Base-by-base conservation (phyloP, 1,139 yeast genomes). In the Sugiyamaella novakii region DNA sequence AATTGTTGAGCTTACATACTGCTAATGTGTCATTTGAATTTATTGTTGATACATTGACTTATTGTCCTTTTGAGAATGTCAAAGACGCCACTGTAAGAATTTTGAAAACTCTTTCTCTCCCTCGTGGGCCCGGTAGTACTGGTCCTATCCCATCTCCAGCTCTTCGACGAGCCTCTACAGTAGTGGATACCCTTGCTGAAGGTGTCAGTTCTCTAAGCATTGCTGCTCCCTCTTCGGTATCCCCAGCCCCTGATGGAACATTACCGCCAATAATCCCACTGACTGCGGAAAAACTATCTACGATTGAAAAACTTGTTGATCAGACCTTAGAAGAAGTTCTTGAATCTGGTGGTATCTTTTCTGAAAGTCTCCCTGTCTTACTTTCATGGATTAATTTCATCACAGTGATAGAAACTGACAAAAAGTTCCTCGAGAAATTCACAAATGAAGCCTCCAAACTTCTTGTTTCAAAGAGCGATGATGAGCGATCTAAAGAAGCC, bases 21-120 rank as follows among this genome's bases (percentile, higher is more conserved):
- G 87, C 84, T 52, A 70, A 71, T 2, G 69, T 74, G 11, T 71
- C 86, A 1, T 86, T 80, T 65, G 73, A 72, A 3, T 87, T 84
- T 60, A 71, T 87, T 17, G 62, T 74, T 34, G 92, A 87, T 62
- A 77, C 92, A 0, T 71, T 91, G 51, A 69, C 73, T 29, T 73
- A 78, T 50, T 87, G 95, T 61, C 95, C 96, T 1, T 82, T 74
- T 63, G 79, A 75, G 36, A 74, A 75, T 38, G 77, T 79, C 18
- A 80, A 81, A 56, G 75, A 81, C 22, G 80, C 80, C 2, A 69
- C 83, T 43, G 75, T 87, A 12, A 80, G 83, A 2, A 78, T 87
- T 22, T 74, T 87, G 58, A 88, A 85, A 63, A 86, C 82, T 55
- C 71, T 87, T 27, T 45, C 51, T 5, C 15, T 43, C 5, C 51